Evolutionary conservation across 140 eudicot species (phyloP).

Genomic region (Artemisia princeps): DNA sequence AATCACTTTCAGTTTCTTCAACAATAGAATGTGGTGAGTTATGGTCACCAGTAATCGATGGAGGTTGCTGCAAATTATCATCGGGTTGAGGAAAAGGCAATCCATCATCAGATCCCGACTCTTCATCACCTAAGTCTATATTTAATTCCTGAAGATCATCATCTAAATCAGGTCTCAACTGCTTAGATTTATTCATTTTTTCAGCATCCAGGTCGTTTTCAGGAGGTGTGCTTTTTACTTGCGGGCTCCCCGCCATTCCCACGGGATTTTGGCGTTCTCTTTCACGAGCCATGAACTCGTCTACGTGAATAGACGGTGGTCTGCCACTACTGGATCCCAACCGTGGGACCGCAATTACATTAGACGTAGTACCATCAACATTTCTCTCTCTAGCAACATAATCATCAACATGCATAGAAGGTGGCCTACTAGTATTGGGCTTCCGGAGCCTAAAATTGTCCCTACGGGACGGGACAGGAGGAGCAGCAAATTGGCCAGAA

Average conservation of each 20-base stretch:
- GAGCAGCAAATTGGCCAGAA: slow-evolving; percentile 39
- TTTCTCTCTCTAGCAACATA: slow-evolving; percentile 94
- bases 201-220: slow-evolving; percentile 41
- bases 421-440: slow-evolving; percentile 97
- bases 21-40: slow-evolving; percentile 73
- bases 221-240: slow-evolving; percentile 34
- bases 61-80: slow-evolving; percentile 55
- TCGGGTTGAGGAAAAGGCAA: slow-evolving; percentile 88
- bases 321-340: slow-evolving; percentile 82
- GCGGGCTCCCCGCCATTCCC: slow-evolving; percentile 32
- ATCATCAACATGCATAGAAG: slow-evolving; percentile 98
- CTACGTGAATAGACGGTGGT: slow-evolving; percentile 96
- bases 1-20: slow-evolving; percentile 86
- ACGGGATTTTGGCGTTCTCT: slow-evolving; percentile 70
- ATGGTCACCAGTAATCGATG: slow-evolving; percentile 46
- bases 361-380: slow-evolving; percentile 60
- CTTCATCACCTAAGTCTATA: slow-evolving; percentile 89
- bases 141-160: slow-evolving; percentile 89
- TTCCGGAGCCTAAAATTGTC: slow-evolving; percentile 86
- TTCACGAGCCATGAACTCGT: slow-evolving; percentile 92
- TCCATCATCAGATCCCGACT: slow-evolving; percentile 77
- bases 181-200: slow-evolving; percentile 45
- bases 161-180: slow-evolving; percentile 67
- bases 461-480: slow-evolving; percentile 80
- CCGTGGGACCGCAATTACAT: slow-evolving; percentile 73